A percentile compares a stretch with the other conserved stretches of the same genome.
These are phyloP conservation scores for Kwoniella sp. DNA, from an alignment of 768 basidiomycete species.

Conservation along the genomic window DNA sequence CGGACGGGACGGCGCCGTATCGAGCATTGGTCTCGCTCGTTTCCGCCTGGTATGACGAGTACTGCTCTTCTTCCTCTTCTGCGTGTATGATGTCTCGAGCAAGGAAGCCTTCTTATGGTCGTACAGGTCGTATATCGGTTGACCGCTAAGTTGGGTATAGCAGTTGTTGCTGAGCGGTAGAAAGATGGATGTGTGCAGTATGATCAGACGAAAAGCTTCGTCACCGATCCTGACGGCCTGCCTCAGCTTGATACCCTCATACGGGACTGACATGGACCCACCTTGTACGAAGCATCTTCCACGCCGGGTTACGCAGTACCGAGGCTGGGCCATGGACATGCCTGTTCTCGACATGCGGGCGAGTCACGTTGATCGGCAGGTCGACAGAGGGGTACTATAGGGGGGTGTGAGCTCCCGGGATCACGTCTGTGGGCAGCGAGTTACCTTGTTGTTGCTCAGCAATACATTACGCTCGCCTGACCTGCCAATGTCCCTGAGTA, in stretches of 20 bases:
- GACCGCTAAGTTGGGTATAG: constrained; percentile 75
- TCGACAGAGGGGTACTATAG: constrained; percentile 8
- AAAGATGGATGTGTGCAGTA: constrained; percentile 71
- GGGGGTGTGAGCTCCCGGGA: background rate
- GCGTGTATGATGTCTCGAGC: too few relatives aligned
- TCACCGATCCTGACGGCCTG: constrained; percentile 63
- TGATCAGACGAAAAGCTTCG: constrained; percentile 69
- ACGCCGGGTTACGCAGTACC: constrained; percentile 15
- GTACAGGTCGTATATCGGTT: constrained; percentile 58
- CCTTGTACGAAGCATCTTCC: constrained; percentile 9
- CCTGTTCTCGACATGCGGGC: constrained; percentile 40
- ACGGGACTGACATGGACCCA: background rate
- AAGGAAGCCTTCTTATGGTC: too few relatives aligned
- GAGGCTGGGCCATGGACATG: constrained; percentile 36
- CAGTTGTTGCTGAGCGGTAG: constrained; percentile 75
- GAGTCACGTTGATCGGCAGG: constrained; percentile 28
- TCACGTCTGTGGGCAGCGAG: background rate
- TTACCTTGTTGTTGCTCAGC: constrained; percentile 21
- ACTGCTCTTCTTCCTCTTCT: too few relatives aligned
- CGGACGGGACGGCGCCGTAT: too few relatives aligned
- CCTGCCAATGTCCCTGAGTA: constrained; percentile 26
- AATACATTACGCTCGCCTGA: constrained; percentile 23
- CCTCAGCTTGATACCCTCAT: background rate
- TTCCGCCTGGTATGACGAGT: too few relatives aligned
- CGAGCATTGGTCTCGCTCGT: too few relatives aligned